Percentiles rank a stretch among this genome's conserved stretches.
Conservation (phyloP, 2,329 filamentous ascomycete species). For the Aspergillus tanneri region DNA sequence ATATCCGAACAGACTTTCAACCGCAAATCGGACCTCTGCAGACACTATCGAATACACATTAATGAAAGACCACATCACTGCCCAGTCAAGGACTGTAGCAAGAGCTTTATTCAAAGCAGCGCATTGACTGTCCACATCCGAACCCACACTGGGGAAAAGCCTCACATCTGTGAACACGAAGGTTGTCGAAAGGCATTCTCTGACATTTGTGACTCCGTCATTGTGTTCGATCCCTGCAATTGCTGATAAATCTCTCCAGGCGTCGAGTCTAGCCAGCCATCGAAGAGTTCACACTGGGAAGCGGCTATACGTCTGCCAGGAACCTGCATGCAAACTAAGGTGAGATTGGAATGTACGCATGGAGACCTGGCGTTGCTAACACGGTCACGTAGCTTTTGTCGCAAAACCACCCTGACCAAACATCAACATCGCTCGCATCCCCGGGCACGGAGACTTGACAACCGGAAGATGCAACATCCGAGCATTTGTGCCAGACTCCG, state of each 20-base stretch:
- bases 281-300: conserved; percentile 42
- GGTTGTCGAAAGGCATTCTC: conserved; percentile 48
- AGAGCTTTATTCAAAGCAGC: conserved; percentile 51
- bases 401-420: conserved; percentile 43
- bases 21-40: conserved; percentile 49
- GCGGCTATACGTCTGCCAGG: conserved; percentile 42
- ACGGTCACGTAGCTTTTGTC: conserved; percentile 34
- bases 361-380: no score
- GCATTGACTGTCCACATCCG: conserved; percentile 47
- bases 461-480: conserved; percentile 37
- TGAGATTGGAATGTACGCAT: no score
- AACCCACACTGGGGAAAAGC: no score
- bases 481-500: no score
- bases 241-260: conserved; percentile 27
- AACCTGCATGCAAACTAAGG: no score
- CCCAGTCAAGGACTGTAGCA: conserved; percentile 45
- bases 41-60: conserved; percentile 50
- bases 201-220: conserved; percentile 42
- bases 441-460: conserved; percentile 32
- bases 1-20: conserved; percentile 44
- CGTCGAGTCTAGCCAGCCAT: conserved; percentile 43
- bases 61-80: conserved; percentile 50
- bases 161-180: no score
- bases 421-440: conserved; percentile 43
- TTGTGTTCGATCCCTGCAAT: not conserved